Percentiles rank a stretch among this genome's conserved stretches.
Conservation (phyloP, 306 rosid genomes). For the Bauhinia variegata region DNA sequence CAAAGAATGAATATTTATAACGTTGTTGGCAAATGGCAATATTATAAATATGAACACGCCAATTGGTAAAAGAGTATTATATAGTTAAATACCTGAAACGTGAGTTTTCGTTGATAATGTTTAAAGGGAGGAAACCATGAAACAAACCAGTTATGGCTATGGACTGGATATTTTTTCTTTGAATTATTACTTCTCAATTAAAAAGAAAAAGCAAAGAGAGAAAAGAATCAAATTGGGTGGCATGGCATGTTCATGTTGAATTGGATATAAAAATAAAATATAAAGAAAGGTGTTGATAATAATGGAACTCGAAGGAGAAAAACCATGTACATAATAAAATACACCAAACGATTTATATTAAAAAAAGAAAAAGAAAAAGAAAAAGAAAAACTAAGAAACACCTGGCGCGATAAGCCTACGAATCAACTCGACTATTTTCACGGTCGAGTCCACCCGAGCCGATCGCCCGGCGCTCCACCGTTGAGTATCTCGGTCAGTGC, state of each 20-base stretch:
- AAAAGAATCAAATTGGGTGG: slow-evolving; percentile 43
- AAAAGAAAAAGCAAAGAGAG: neutral
- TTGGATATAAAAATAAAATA: slow-evolving; percentile 11
- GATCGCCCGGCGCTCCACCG: slow-evolving; percentile 46
- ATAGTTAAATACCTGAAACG: too few species aligned
- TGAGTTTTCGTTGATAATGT: too few species aligned
- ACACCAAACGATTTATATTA: slow-evolving; percentile 47
- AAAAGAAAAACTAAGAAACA: slow-evolving; percentile 6
- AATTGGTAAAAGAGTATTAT: too few species aligned
- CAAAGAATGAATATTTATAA: too few species aligned
- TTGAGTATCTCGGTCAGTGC: slow-evolving; percentile 65
- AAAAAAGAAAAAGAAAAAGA: slow-evolving; percentile 16
- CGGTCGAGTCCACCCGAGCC: slow-evolving; percentile 29
- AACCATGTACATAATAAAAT: slow-evolving; percentile 62
- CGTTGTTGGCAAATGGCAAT: too few species aligned
- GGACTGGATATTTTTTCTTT: too few species aligned
- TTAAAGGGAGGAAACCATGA: too few species aligned
- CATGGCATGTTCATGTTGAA: slow-evolving; percentile 49
- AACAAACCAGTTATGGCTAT: too few species aligned
- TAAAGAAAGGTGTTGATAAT: slow-evolving; percentile 1
- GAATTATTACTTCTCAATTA: too few species aligned
- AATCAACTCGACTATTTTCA: slow-evolving; percentile 48
- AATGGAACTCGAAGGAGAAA: slow-evolving; percentile 43
- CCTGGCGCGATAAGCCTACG: slow-evolving; percentile 60
- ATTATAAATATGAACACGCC: too few species aligned